phyloP scores from a whole-genome alignment of 768 basidiomycete species.

The Suillus brevipes region DNA sequence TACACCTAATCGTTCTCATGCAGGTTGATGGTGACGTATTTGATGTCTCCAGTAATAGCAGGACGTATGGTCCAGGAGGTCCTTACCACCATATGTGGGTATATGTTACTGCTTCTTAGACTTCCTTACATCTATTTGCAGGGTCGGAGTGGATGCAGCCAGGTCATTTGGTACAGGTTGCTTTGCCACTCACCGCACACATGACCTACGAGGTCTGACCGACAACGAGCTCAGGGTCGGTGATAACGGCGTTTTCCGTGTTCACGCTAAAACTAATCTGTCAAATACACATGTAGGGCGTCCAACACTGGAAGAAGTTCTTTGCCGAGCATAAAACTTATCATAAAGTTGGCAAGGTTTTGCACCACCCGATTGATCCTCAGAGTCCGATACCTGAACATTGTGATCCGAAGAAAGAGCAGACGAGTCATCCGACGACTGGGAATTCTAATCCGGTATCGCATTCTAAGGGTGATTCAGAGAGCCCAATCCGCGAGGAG shows the following conservation, averaged over 20 bases:
- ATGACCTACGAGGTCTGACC: slow-evolving; percentile 83
- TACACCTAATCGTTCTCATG: slow-evolving; percentile 12
- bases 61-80: slow-evolving; percentile 87
- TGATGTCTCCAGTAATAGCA: slow-evolving; percentile 78
- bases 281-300: slow-evolving; percentile 46
- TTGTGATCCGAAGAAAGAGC: slow-evolving; percentile 65
- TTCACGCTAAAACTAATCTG: slow-evolving; percentile 2
- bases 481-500: slow-evolving; percentile 24
- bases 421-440: slow-evolving; percentile 27
- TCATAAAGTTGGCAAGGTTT: slow-evolving; percentile 71
- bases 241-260: slow-evolving; percentile 9
- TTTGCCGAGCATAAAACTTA: slow-evolving; percentile 84
- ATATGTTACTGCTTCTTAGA: slow-evolving; percentile 1
- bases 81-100: slow-evolving; percentile 71
- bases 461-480: slow-evolving; percentile 11
- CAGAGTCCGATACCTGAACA: slow-evolving; percentile 70
- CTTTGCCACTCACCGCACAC: slow-evolving; percentile 86
- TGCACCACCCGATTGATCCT: slow-evolving; percentile 77
- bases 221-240: slow-evolving; percentile 70
- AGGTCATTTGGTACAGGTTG: slow-evolving; percentile 93
- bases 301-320: slow-evolving; percentile 89
- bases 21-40: slow-evolving; percentile 92
- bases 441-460: slow-evolving; percentile 28
- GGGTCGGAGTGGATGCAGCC: slow-evolving; percentile 87
- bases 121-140: slow-evolving; percentile 30